phyloP scores from a whole-genome alignment of 2,329 filamentous ascomycete genomes.

The Penicillium capsulatum region DNA sequence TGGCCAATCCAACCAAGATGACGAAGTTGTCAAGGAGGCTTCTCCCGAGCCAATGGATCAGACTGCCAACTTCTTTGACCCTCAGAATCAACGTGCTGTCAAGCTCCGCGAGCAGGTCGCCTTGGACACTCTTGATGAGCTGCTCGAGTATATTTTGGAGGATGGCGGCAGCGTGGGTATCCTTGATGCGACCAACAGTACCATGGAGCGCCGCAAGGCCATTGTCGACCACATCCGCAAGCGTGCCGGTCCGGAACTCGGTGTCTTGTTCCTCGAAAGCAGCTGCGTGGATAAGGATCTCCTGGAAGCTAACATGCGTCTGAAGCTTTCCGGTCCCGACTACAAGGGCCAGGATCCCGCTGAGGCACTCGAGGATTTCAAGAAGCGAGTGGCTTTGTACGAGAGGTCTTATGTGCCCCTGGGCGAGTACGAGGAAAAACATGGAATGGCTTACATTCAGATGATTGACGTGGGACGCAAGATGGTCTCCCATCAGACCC shows the following conservation, averaged over 20 bases:
- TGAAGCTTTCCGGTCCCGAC: conserved; percentile 93
- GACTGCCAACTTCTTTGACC: conserved; percentile 90
- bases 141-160: conserved; percentile 81
- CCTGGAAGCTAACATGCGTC: conserved; percentile 91
- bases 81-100: conserved; percentile 75
- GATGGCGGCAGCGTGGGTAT: conserved; percentile 87
- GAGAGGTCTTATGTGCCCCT: conserved; percentile 90
- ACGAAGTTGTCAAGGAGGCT: conserved; percentile 22
- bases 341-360: conserved; percentile 90
- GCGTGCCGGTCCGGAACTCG: conserved; percentile 76
- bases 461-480: conserved; percentile 98
- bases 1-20: conserved; percentile 13
- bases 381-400: conserved; percentile 84
- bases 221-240: conserved; percentile 79
- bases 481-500: conserved; percentile 82
- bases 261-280: conserved; percentile 92
- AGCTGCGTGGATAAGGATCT: conserved; percentile 81
- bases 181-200: conserved; percentile 96
- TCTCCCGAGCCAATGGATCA: conserved; percentile 67
- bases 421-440: conserved; percentile 82
- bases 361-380: conserved; percentile 84
- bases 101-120: conserved; percentile 87
- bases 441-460: conserved; percentile 91
- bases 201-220: conserved; percentile 74
- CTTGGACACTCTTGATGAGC: conserved; percentile 84